Conservation (phyloP, 768 basidiomycete genomes). For the Psilocybe subaeruginosa region DNA sequence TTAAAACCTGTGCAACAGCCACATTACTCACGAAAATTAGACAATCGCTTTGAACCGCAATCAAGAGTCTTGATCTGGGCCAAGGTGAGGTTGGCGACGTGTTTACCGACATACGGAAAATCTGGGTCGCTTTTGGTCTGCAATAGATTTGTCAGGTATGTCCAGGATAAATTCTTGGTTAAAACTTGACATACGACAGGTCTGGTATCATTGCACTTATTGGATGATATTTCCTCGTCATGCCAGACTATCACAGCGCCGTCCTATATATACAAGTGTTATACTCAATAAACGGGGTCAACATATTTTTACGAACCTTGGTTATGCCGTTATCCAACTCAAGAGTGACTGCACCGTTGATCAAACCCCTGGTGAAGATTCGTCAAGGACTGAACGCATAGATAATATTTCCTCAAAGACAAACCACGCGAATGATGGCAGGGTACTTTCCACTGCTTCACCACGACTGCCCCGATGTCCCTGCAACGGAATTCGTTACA, state of each 20-base stretch:
- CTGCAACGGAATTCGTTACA: slow-evolving; percentile 33
- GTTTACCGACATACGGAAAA: slow-evolving; percentile 80
- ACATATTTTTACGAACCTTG: slow-evolving; percentile 42
- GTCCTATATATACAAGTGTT: slow-evolving; percentile 47
- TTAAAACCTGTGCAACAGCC: background rate
- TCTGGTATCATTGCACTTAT: slow-evolving; percentile 71
- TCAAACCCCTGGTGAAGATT: slow-evolving; percentile 56
- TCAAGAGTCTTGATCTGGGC: slow-evolving; percentile 81
- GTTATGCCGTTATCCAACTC: slow-evolving; percentile 83
- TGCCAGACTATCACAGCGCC: slow-evolving; percentile 82
- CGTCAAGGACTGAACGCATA: background rate
- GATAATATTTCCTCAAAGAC: slow-evolving; percentile 8
- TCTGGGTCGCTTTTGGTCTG: slow-evolving; percentile 61
- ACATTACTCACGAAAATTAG: slow-evolving; percentile 55
- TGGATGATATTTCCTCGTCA: slow-evolving; percentile 63
- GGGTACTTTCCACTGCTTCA: slow-evolving; percentile 70
- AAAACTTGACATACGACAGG: slow-evolving; percentile 51
- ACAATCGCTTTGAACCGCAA: slow-evolving; percentile 71
- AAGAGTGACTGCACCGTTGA: slow-evolving; percentile 75
- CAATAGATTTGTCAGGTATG: slow-evolving; percentile 6
- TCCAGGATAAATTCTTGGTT: background rate
- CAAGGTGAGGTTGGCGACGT: slow-evolving; percentile 74
- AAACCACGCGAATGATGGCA: slow-evolving; percentile 80
- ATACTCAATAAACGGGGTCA: background rate
- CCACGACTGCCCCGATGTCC: slow-evolving; percentile 81